A percentile compares a stretch with the other conserved stretches of the same genome.
Conservation (phyloP, 1,284 basidiomycete genomes). For the Porogramme epimiltina region DNA sequence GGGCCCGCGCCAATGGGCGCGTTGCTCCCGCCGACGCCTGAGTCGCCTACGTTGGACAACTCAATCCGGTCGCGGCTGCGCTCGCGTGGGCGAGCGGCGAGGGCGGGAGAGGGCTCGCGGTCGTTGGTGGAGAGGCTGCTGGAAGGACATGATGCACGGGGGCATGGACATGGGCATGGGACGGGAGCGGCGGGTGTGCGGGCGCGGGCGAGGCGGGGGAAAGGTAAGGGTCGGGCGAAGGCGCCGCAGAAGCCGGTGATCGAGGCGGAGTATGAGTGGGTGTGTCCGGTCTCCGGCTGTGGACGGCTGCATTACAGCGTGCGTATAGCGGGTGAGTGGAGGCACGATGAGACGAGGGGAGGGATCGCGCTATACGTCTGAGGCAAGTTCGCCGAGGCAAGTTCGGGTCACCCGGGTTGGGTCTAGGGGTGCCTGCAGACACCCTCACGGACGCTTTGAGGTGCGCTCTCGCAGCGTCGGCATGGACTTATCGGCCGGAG, state of each 20-base stretch:
- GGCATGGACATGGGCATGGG: too few species aligned
- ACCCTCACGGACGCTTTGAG: too few species aligned
- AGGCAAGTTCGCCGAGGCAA: background rate
- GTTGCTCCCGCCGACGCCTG: too few species aligned
- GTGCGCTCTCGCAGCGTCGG: too few species aligned
- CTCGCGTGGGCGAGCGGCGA: conserved; percentile 4
- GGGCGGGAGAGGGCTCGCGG: too few species aligned
- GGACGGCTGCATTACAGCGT: conserved; percentile 56
- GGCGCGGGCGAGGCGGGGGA: conserved; percentile 29
- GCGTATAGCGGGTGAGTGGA: conserved; percentile 55
- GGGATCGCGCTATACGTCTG: conserved; percentile 51
- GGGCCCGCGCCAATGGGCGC: too few species aligned
- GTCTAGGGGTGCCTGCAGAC: too few species aligned
- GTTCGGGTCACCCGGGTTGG: too few species aligned
- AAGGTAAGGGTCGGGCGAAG: conserved; percentile 39
- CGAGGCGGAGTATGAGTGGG: conserved; percentile 56
- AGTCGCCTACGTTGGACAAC: background rate
- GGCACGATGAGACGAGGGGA: conserved; percentile 42
- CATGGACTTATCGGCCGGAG: too few species aligned
- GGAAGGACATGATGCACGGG: too few species aligned
- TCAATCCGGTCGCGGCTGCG: conserved; percentile 22
- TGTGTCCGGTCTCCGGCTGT: conserved; percentile 64
- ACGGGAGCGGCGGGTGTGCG: conserved; percentile 27
- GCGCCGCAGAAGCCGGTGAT: conserved; percentile 33
- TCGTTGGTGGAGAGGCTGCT: too few species aligned